Base-by-base conservation (phyloP, 345 rosid species). In the Linum lewisii region DNA sequence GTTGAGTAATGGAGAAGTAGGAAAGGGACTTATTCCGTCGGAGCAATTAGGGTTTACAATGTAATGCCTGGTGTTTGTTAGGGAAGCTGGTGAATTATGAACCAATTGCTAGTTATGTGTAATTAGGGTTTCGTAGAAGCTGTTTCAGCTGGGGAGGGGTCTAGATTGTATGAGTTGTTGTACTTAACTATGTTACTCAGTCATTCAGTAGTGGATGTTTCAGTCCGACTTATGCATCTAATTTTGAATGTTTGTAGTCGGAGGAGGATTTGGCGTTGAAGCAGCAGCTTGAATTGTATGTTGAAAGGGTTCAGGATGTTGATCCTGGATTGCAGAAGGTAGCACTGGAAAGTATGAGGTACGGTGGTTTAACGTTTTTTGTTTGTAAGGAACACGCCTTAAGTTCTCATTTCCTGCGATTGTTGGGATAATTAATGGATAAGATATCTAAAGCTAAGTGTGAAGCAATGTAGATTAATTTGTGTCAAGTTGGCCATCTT, bases 291-390 rank as follows among this genome's bases (percentile, higher is more conserved):
- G 99, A 93, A 83, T 65, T 93, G 61, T 90, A 93, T 64, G 96
- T 90, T 22, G 99, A 93, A 72, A 80, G 99, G 68, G 88, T 83
- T 71, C 96, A 87, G 78, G 99, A 90, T 69, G 65, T 92, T 59
- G 86, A 93, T 66, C 87, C 92, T 11, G 92, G 79, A 42, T 64
- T 90, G 67, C 97, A 93, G 87, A 90, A 80, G 79, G 77, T 72
- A 56, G 97, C 99, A 32, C 83, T 93, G 44, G 95, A 93, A 75
- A 89, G 90, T 78, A 84, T 93, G 97, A 93, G 95, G 99, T 93
- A 68, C 60, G 18, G 51, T 53, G n/a, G 22, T 67, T 42, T 44
- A 16, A 18, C 49, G 11, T 21, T 49, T 65, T 19, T 23, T 68
- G 57, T 18, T 57, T 21, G 2, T 11, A 11, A 42, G 15, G 1